Evolutionary conservation across 2,329 filamentous ascomycete species (phyloP).

Genomic region (Cercospora nicotianae): DNA sequence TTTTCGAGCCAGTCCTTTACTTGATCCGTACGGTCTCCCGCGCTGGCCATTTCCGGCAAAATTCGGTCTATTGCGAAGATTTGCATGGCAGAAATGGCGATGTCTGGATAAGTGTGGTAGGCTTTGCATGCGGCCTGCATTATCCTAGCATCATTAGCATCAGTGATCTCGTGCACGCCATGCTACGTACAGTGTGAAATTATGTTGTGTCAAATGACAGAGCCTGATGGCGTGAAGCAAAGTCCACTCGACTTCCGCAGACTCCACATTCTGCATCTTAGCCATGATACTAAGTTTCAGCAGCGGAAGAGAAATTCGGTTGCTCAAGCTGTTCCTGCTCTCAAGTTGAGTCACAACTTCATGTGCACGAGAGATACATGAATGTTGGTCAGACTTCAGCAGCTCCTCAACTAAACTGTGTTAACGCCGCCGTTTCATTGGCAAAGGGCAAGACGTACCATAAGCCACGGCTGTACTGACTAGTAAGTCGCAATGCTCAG

Average conservation of each 20-base stretch:
- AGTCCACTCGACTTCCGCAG: constrained; percentile 48
- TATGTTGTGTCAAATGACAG: constrained; percentile 61
- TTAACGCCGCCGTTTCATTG: constrained; percentile 3
- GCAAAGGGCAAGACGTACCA: constrained; percentile 32
- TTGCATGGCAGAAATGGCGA: constrained; percentile 52
- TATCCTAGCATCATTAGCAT: constrained; percentile 44
- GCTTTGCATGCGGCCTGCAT: constrained; percentile 68
- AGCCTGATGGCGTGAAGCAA: constrained; percentile 63
- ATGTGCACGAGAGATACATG: constrained; percentile 54
- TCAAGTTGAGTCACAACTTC: constrained; percentile 63
- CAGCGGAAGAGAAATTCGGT: constrained; percentile 62
- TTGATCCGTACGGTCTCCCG: background rate
- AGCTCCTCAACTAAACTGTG: constrained; percentile 23
- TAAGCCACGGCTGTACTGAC: constrained; percentile 63
- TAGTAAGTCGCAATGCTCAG: constrained; percentile 63
- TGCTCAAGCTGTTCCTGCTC: constrained; percentile 60
- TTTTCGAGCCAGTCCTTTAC: constrained; percentile 66
- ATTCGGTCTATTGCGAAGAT: constrained; percentile 63
- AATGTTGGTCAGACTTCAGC: constrained; percentile 43
- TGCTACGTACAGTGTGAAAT: constrained; percentile 57
- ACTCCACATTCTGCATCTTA: constrained; percentile 40
- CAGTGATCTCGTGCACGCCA: background rate
- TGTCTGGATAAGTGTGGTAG: constrained; percentile 40
- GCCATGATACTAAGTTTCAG: constrained; percentile 68
- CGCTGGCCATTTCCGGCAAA: constrained; percentile 43